These are phyloP conservation scores for Botrytis elliptica DNA, from an alignment of 2,329 filamentous ascomycete species.

Conservation along the genomic window DNA sequence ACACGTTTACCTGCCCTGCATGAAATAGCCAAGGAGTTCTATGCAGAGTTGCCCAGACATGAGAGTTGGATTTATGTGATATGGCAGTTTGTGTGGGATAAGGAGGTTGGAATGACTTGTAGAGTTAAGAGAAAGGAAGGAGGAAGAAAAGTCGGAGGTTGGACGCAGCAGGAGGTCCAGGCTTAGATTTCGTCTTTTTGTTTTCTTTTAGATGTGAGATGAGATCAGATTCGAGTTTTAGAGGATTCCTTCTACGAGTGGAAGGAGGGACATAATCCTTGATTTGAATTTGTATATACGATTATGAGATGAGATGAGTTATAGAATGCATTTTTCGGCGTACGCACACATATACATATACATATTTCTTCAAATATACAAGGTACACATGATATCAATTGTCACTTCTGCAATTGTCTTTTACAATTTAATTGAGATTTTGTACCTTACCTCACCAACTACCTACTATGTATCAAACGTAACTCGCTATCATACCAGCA, in stretches of 20 bases:
- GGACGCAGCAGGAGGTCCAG: conserved; percentile 70
- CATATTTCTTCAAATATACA: not conserved
- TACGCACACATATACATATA: not conserved
- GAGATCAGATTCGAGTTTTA: not conserved
- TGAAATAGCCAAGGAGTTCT: conserved; percentile 84
- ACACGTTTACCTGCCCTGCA: conserved; percentile 77
- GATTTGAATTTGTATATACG: conserved; percentile 7
- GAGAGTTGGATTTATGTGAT: conserved; percentile 90
- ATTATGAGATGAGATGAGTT: not conserved
- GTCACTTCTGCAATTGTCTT: not conserved
- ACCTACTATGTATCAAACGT: not conserved
- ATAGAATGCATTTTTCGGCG: not conserved
- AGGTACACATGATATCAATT: not conserved
- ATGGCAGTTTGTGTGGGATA: conserved; percentile 93
- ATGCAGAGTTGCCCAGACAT: conserved; percentile 81
- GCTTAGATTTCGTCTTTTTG: conserved; percentile 39
- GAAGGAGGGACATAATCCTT: not conserved
- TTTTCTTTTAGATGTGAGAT: not conserved
- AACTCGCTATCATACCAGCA: not conserved
- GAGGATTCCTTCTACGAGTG: not conserved
- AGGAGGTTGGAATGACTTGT: conserved; percentile 84
- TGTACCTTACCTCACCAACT: not conserved
- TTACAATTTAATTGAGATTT: not conserved
- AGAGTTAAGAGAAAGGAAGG: conserved; percentile 90
- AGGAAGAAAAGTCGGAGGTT: conserved; percentile 60